phyloP scores from a whole-genome alignment of 805 yeast species.

The Metschnikowia koreensis region DNA sequence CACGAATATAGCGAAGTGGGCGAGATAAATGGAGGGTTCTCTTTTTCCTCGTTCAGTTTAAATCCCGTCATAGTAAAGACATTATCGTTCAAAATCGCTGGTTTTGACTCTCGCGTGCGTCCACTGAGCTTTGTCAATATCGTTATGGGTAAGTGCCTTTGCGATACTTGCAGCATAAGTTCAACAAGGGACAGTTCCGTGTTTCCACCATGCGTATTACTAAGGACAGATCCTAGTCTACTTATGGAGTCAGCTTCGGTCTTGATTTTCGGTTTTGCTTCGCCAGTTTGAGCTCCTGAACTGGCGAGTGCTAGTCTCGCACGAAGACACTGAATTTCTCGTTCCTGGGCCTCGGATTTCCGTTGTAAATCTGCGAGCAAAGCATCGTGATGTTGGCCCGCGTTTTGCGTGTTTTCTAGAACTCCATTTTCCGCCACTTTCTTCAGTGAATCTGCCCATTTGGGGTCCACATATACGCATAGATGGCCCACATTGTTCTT shows the following conservation, averaged over 20 bases:
- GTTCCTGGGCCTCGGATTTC: conserved; percentile 7
- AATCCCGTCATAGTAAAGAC: conserved; percentile 15
- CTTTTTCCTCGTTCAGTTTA: neutral
- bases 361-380: conserved; percentile 7
- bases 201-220: too few relatives aligned
- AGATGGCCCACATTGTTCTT: conserved; percentile 39
- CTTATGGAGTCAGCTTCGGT: neutral
- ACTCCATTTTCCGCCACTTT: conserved; percentile 4
- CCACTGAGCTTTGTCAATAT: conserved; percentile 26
- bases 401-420: neutral
- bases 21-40: neutral
- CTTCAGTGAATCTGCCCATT: conserved; percentile 28
- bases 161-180: neutral
- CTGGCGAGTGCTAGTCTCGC: conserved; percentile 6
- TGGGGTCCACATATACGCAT: conserved; percentile 42
- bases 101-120: conserved; percentile 7
- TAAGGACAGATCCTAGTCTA: neutral
- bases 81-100: conserved; percentile 19
- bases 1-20: conserved; percentile 33
- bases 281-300: neutral
- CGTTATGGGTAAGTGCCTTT: conserved; percentile 10
- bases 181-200: neutral
- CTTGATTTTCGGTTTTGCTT: too few relatives aligned
- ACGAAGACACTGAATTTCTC: conserved; percentile 13
- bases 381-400: neutral